Base-by-base conservation (phyloP, 2,329 filamentous ascomycete genomes). In the Colletotrichum echinochloae region DNA sequence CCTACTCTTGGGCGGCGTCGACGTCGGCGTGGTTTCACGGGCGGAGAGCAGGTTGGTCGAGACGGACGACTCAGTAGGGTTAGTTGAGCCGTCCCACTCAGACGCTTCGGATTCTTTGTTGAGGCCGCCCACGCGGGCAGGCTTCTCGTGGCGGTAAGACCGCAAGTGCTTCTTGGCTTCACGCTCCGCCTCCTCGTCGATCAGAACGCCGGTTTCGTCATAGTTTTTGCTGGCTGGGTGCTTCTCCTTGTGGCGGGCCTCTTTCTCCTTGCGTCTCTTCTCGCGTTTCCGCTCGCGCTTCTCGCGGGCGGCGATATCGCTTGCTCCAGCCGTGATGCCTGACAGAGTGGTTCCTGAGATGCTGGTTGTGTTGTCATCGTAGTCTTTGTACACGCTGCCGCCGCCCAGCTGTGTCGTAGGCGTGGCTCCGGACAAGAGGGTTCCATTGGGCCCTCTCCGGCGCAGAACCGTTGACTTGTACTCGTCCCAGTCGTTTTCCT, bases 381-480 rank as follows among this genome's bases (percentile, higher is more conserved):
- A 85, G 73, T 95, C 91, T 78, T 92, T 92, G 81, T 93, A 94
- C 18, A 96, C 89, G 81, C 92, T 95, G 54, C 94, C 94, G 59
- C 94, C 94, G n/a, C 95, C 95, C 0, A 98, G 87, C 73, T 92
- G 87, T 1, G 95, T 98, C 76, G 90, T 91, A 76, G 90, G 89
- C 1, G 94, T 97, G 0, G 93, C 95, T 65, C 94, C 93, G 65
- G 90, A 92, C 5, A 98, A 85, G 1, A 95, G 90, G 54, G 92
- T 95, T 49, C 95, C 95, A 81, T 98, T 95, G 6, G 95, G 94
- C 0, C 94, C 95, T 77, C 92, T 94, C 63, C 95, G 92, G 51
- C 96, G 89, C 55, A 99, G 83, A 2, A 99, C 96, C 0, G 95
- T 98, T 1, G 92, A 92, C 80, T 98, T 98, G 89, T 99, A 99